phyloP scores from a whole-genome alignment of 2,329 filamentous ascomycete species.

The Fusarium proliferatum region DNA sequence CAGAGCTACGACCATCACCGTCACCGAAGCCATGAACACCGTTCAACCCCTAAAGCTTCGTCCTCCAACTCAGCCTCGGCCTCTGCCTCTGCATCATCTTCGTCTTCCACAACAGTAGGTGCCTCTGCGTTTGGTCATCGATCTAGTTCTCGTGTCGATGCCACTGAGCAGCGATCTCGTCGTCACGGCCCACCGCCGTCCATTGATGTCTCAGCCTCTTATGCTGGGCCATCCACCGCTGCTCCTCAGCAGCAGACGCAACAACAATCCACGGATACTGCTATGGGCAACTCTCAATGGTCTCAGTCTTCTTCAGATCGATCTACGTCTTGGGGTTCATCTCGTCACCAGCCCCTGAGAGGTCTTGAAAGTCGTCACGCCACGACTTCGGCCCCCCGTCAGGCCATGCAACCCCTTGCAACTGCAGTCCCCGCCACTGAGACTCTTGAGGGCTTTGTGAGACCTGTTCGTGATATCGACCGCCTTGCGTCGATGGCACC shows the following conservation, averaged over 20 bases:
- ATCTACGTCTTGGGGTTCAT: conserved; percentile 39
- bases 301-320: conserved; percentile 40
- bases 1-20: conserved; percentile 66
- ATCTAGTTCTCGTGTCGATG: conserved; percentile 61
- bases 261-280: conserved; percentile 42
- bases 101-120: conserved; percentile 28
- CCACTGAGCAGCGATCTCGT: conserved; percentile 71
- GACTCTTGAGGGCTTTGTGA: conserved; percentile 77
- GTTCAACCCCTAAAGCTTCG: conserved; percentile 58
- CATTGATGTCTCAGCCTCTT: conserved; percentile 61
- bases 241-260: conserved; percentile 34
- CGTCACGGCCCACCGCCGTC: conserved; percentile 86
- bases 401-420: conserved; percentile 70
- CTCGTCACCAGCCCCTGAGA: conserved; percentile 63
- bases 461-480: conserved; percentile 84
- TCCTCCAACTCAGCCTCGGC: conserved; percentile 48
- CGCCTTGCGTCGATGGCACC: conserved; percentile 85
- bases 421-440: conserved; percentile 76
- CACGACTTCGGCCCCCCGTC: conserved; percentile 62
- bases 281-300: conserved; percentile 39
- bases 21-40: conserved; percentile 62
- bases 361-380: conserved; percentile 62
- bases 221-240: conserved; percentile 53
- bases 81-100: conserved; percentile 50
- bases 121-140: conserved; percentile 62